Conservation (phyloP, 176 grass and related monocot genomes). For the Oryza punctata region DNA sequence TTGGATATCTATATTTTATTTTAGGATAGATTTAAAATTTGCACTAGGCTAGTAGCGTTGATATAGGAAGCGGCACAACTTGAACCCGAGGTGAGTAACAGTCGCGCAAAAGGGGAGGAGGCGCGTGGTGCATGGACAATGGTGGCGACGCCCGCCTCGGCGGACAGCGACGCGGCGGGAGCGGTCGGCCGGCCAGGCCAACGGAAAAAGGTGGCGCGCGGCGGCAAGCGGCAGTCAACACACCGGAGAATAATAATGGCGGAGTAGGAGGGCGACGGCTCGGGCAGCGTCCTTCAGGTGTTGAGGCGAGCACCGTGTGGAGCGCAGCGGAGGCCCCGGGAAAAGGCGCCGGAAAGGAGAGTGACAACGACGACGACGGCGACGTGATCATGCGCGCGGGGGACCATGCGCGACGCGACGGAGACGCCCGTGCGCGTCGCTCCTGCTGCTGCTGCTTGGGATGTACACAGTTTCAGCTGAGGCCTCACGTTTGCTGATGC, state of each 20-base stretch:
- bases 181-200: slow-evolving; percentile 3
- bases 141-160: background rate
- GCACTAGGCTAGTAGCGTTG: too few species aligned
- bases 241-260: slow-evolving; percentile 23
- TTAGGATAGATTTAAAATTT: too few species aligned
- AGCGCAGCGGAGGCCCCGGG: background rate
- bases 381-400: background rate
- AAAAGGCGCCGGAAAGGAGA: slow-evolving; percentile 5
- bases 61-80: background rate
- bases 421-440: background rate
- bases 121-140: background rate
- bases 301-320: background rate
- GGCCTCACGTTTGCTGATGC: background rate
- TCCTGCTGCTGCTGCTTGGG: background rate
- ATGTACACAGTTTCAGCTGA: background rate
- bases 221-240: background rate
- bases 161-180: slow-evolving; percentile 9
- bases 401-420: background rate
- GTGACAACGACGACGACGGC: background rate
- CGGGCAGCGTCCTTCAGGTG: slow-evolving; percentile 24
- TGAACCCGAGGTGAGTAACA: background rate
- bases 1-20: too few species aligned
- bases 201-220: background rate
- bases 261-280: slow-evolving; percentile 9
- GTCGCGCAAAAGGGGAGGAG: background rate